Conservation (phyloP, 139 green algal species). For the Auxenochlorella pyrenoidosa region DNA sequence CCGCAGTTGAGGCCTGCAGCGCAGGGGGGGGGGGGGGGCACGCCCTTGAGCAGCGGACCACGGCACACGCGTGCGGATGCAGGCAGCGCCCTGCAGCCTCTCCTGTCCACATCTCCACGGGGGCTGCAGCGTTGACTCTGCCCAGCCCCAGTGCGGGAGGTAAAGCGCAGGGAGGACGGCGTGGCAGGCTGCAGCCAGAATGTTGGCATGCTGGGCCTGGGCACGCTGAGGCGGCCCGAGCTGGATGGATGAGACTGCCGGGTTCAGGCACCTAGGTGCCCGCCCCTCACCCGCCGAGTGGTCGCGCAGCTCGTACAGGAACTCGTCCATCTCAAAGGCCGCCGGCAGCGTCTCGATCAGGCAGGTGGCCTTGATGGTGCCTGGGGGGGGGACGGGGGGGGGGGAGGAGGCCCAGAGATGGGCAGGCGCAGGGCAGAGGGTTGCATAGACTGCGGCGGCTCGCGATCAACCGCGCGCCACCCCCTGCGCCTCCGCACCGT, state of each 20-base stretch:
- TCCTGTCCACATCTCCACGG: too few relatives aligned
- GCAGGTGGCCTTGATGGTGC: constrained; percentile 85
- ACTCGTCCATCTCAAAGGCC: constrained; percentile 95
- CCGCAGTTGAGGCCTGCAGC: constrained; percentile 87
- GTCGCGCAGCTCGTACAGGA: constrained; percentile 89
- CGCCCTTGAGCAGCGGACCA: too few relatives aligned
- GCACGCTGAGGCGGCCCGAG: too few relatives aligned
- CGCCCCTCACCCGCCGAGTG: constrained; percentile 60
- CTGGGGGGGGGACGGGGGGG: not conserved
- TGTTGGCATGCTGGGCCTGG: not conserved
- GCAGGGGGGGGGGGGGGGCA: too few relatives aligned
- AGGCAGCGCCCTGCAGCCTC: not conserved
- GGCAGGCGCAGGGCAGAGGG: not conserved
- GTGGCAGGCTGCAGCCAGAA: not conserved
- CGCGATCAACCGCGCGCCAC: too few relatives aligned
- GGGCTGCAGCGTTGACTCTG: too few relatives aligned
- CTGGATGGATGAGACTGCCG: too few relatives aligned
- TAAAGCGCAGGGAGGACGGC: too few relatives aligned
- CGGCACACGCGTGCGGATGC: too few relatives aligned
- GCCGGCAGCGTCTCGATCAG: constrained; percentile 93
- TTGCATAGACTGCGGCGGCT: not conserved
- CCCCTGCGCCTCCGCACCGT: not conserved
- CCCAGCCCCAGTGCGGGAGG: too few relatives aligned
- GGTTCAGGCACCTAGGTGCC: too few relatives aligned
- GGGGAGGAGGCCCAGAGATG: not conserved